These are phyloP conservation scores for Gossypium thurberi DNA, from an alignment of 345 rosid genomes.

Conservation along the genomic window DNA sequence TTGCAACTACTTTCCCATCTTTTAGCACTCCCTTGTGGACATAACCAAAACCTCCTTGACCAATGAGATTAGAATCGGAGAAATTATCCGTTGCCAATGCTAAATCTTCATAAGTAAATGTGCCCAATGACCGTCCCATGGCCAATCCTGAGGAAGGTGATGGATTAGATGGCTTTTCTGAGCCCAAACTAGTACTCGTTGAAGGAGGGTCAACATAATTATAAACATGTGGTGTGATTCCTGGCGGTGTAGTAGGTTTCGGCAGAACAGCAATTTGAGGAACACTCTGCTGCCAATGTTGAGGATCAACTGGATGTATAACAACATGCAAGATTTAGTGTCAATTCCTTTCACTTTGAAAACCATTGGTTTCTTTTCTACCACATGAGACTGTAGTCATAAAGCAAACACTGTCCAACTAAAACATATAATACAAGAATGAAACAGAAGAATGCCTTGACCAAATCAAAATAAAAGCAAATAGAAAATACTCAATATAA, in stretches of 20 bases:
- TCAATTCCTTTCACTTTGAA: background rate
- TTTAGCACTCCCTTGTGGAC: slow-evolving; percentile 60
- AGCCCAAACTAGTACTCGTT: slow-evolving; percentile 32
- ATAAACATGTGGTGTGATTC: slow-evolving; percentile 12
- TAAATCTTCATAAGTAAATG: slow-evolving; percentile 47
- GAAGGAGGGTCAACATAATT: slow-evolving; percentile 19
- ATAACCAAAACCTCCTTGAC: slow-evolving; percentile 81
- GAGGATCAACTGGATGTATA: slow-evolving; percentile 29
- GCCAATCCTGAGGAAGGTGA: slow-evolving; percentile 33
- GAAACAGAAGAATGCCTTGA: background rate
- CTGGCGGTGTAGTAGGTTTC: slow-evolving; percentile 28
- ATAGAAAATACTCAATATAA: background rate
- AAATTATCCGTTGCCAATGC: slow-evolving; percentile 47
- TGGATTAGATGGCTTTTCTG: slow-evolving; percentile 29
- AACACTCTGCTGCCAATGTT: slow-evolving; percentile 32
- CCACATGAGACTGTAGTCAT: background rate
- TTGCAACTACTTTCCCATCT: slow-evolving; percentile 52
- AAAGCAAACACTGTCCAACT: background rate
- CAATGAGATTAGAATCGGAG: slow-evolving; percentile 44
- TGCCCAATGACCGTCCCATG: slow-evolving; percentile 39
- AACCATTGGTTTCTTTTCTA: background rate
- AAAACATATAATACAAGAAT: background rate
- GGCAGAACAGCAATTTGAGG: slow-evolving; percentile 22
- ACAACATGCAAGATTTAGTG: background rate
- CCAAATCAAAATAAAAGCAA: background rate